Evolutionary conservation across 768 basidiomycete genomes (phyloP), one percentile per base, ranked within the genome.

Genomic region (Aureoboletus auriporus): DNA sequence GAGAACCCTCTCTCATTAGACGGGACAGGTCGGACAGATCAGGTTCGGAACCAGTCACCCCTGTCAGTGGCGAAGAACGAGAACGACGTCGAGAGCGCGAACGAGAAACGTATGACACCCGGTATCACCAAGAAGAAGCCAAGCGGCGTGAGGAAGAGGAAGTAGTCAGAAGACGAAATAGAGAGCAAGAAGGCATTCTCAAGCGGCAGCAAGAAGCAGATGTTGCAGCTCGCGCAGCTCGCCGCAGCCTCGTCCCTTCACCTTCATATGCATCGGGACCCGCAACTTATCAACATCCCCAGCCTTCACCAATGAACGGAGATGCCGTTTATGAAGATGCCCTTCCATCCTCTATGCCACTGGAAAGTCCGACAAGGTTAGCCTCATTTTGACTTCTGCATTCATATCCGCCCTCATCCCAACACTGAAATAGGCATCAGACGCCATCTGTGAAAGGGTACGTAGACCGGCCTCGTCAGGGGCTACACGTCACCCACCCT

Each of bases 141-240:
- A 68, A 72, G 47, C 64, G 62, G 35, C 65, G 73, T n/a, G 75
- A 77, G 52, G 75, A 78, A 50, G 77, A 78, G 41, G 75, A 74
- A 4, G 55, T 54, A 1, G 68, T 70, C 50, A 67, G 73, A 50
- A 73, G 73, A 55, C 68, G 75, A 47, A 71, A 66, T 47, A 69
- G 71, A 42, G 79, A 84, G 48, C 77, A 82, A 47, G 79, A 80
- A 9, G 81, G 75, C 0, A 81, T 86, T 49, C 49, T 71, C 7
- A 71, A 70, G 37, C 70, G 84, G 42, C 84, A 85, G 58, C 76
- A 76, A 42, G 83, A 84, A 57, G 77, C 79, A 7, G 77, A 82
- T 12, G 68, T 72, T 12, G 72, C 73, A 28, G 77, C 77, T 31
- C 72, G 72, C 34, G 65, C 67, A 30, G 70, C 72, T 41, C 70